These are phyloP conservation scores for Vaccinium macrocarpon DNA, from an alignment of 148 eudicot species.

Conservation along the genomic window DNA sequence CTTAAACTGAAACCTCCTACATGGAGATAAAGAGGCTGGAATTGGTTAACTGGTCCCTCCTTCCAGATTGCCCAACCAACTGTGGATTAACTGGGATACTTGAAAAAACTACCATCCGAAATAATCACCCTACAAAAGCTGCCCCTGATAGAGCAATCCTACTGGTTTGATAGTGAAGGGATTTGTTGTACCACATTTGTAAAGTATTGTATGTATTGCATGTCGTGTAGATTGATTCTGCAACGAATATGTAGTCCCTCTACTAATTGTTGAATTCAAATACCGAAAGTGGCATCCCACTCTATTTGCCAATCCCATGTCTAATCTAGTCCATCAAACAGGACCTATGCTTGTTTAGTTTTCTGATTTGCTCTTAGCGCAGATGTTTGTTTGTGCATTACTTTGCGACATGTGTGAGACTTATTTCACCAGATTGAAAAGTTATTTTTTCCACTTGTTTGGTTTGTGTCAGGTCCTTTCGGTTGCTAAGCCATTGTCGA, in stretches of 20 bases:
- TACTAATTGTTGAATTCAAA: neutral
- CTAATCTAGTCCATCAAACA: neutral
- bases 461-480: slow-evolving; percentile 65
- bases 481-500: slow-evolving; percentile 73
- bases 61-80: neutral
- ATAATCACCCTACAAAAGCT: neutral
- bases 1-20: neutral
- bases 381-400: neutral
- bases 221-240: neutral
- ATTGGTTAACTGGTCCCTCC: neutral
- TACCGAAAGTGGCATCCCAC: neutral
- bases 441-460: neutral
- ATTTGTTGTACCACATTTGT: neutral
- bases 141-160: neutral
- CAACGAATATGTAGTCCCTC: neutral
- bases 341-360: neutral
- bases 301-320: neutral
- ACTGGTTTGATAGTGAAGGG: neutral
- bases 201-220: neutral
- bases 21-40: neutral
- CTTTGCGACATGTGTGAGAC: neutral
- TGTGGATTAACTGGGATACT: neutral
- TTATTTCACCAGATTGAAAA: neutral
- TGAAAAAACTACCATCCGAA: neutral
- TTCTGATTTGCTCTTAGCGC: no score